Base-by-base conservation (phyloP, 2,329 filamentous ascomycete genomes). In the Karstenula rhodostoma region DNA sequence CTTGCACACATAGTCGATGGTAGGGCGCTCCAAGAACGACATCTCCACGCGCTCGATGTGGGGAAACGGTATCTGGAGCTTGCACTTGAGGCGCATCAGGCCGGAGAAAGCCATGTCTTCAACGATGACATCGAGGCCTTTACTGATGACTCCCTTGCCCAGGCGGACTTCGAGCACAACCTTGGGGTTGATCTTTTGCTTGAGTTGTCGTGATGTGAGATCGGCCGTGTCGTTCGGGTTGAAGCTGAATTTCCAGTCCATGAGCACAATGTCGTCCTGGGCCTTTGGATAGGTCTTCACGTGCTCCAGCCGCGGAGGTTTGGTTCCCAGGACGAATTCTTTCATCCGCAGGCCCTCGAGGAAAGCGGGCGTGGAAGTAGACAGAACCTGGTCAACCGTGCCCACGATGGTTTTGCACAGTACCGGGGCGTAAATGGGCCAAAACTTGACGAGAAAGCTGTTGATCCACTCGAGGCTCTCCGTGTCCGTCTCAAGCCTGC, bases 241-340 rank as follows among this genome's bases (percentile, higher is more conserved):
- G 81, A 99, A 99, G 84, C 94, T 98, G 80, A 99, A 99, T 73
- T 96, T 97, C 95, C 95, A 99, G 77, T 99, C 95, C 95, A 99
- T 99, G 73, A 98, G 87, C 44, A 99, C 93, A 60, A 94, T 89
- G 74, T 99, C 95, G 65, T 97, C 94, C 69, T 97, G 93, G 1
- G 92, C 92, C 78, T 95, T 96, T 59, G 94, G 94, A 71, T 99
- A 97, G 0, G 95, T 97, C 84, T 97, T 98, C 78, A 99, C 95
- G 73, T 98, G 94, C 80, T 99, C 95, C 83, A 99, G 87, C 32
- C 95, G 89, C 6, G 96, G 96, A 29, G 95, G 94, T 80, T 99
- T 99, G 9, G 92, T 94, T 58, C 95, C 95, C 15, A 99, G 86
- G 0, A 94, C 92, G 77, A 99, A 99, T 0, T 90, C 94, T 80